A percentile compares a stretch with the other conserved stretches of the same genome.
Conservation (phyloP, 2,329 filamentous ascomycete genomes). For the Aspergillus candidus region DNA sequence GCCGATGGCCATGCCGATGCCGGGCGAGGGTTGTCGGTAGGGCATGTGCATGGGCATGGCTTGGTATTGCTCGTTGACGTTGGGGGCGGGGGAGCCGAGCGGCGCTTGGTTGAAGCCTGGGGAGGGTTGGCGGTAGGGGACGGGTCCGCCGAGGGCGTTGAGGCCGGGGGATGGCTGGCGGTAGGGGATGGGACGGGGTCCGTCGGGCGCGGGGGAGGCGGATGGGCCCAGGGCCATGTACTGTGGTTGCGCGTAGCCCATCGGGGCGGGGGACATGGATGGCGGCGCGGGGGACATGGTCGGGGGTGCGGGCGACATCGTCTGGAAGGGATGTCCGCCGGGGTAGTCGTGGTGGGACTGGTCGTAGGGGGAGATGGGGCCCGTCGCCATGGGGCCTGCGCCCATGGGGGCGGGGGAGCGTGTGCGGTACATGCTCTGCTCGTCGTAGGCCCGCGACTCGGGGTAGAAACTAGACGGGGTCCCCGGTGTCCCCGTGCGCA, state of each 20-base stretch:
- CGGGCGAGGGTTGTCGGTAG: constrained; percentile 3
- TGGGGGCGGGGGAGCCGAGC: neutral
- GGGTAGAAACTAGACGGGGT: constrained; percentile 5
- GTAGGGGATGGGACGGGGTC: constrained; percentile 10
- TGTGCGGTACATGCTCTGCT: constrained; percentile 14
- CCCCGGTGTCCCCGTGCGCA: constrained; percentile 10
- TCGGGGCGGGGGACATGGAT: constrained; percentile 13
- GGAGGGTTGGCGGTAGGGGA: constrained; percentile 18
- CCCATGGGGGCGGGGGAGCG: constrained; percentile 11
- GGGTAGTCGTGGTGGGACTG: constrained; percentile 19
- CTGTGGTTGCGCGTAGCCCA: constrained; percentile 20
- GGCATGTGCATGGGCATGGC: neutral
- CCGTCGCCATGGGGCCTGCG: too few relatives aligned
- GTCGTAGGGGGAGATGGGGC: constrained; percentile 18
- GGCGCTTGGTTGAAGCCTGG: constrained; percentile 11
- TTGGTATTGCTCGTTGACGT: too few relatives aligned
- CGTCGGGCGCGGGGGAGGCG: constrained; percentile 13
- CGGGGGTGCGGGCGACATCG: constrained; percentile 1
- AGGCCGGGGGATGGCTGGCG: constrained; percentile 21
- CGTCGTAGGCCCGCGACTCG: constrained; percentile 9
- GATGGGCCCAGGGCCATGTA: constrained; percentile 20
- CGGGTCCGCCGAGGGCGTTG: constrained; percentile 2
- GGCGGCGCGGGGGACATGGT: constrained; percentile 10
- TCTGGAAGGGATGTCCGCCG: constrained; percentile 6
- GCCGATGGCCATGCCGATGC: neutral